Base-by-base conservation (phyloP, 225 moss, liverwort and hornwort species). In the Polytrichum formosum region DNA sequence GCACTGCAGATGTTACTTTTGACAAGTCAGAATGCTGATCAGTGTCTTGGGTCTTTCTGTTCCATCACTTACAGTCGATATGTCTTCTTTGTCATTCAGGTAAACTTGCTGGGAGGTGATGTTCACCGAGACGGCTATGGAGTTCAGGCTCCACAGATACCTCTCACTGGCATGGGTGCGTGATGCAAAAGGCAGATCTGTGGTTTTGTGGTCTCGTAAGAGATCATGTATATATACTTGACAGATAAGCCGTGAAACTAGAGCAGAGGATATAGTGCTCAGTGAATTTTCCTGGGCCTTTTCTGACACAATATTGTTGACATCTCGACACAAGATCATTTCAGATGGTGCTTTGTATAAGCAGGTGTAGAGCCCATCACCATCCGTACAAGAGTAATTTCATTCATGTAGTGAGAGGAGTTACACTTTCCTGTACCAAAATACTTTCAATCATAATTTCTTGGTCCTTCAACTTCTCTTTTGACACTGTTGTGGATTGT, bases 71-170 rank as follows among this genome's bases (percentile, higher is more conserved):
- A 5, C 46, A 64, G 53, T 18, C 1, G 60, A 61, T 46, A 33
- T 55, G 35, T 35, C 0, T 8, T 9, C 35, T 35, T 60, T 55
- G 28, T 20, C 27, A 37, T 74, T 28, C 75, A 91, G 91, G 91
- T 91, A 30, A 91, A 91, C 20, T 71, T 91, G 72, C 86, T 91
- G 67, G 88, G 80, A 72, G 86, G 82, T 55, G 88, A 89, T 59
- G 64, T 68, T 70, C 76, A 77, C 27, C 69, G 68, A 29, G 78
- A 82, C 27, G 69, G 67, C 31, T 80, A 67, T 69, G 86, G 86
- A 29, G 58, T 73, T 1, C 75, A 86, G 72, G 72, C 88, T 17
- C 86, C 80, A 21, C 77, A 66, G 56, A 62, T 78, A 56, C 79
- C 88, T 62, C 75, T 81, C 64, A 76, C 88, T 29, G 88, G 85